phyloP scores from a whole-genome alignment of 2,329 filamentous ascomycete species.

The Alternaria sp. region DNA sequence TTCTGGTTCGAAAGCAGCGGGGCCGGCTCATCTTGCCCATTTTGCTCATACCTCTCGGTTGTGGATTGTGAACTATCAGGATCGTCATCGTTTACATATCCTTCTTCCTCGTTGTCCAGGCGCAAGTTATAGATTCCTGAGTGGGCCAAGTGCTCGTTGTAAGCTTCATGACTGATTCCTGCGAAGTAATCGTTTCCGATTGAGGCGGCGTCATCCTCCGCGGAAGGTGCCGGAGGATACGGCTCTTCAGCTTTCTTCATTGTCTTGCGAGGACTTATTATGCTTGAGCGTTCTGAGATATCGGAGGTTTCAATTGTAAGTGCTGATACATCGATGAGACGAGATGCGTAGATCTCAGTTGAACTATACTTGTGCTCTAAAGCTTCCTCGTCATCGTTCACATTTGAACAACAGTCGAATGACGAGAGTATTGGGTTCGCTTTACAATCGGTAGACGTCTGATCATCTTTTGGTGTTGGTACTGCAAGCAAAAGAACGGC shows the following conservation, averaged over 20 bases:
- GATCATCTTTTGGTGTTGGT: not conserved
- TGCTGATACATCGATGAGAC: not conserved
- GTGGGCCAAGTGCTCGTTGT: not conserved
- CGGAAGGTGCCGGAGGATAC: conserved; percentile 5
- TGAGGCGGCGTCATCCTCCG: not conserved
- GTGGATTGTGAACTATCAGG: not conserved
- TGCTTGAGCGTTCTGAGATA: not conserved
- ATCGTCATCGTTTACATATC: not conserved
- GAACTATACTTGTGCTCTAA: not conserved
- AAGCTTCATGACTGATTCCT: not conserved
- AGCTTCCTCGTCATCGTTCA: not conserved
- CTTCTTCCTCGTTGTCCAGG: not conserved
- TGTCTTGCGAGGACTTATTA: not conserved
- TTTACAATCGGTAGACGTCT: not conserved
- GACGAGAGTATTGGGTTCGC: not conserved
- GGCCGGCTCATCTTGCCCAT: not conserved
- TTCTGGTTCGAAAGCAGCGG: not conserved
- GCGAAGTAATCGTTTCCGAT: not conserved
- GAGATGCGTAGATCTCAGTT: not conserved
- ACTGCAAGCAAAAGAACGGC: not conserved
- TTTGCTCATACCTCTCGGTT: not conserved
- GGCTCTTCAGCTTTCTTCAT: too few relatives aligned
- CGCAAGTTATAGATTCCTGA: not conserved
- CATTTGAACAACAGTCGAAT: not conserved
- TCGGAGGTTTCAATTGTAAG: too few relatives aligned